Base-by-base conservation (phyloP, 2,329 filamentous ascomycete species). In the Westerdykella sp. region DNA sequence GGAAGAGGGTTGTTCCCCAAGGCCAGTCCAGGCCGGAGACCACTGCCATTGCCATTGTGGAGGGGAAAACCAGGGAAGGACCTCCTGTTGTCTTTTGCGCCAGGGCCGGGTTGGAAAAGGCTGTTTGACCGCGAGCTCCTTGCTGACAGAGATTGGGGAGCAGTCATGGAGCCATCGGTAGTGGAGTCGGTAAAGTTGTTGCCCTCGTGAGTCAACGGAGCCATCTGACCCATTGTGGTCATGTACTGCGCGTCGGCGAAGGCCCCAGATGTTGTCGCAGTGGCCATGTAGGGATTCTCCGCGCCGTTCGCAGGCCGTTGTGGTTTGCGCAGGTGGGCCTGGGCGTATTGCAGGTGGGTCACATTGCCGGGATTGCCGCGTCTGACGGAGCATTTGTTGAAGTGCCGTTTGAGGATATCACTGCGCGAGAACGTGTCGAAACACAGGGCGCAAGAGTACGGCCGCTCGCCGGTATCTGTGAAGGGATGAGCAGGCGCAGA, bases 331-430 rank as follows among this genome's bases (percentile, higher is more conserved):
- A 93, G 77, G 69, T 94, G 87, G 52, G 87, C 85, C 69, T 91
- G 86, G 30, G 89, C 87, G 70, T 96, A 89, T 56, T 90, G 94
- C 69, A 98, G 71, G 73, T 98, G 93, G 63, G 87, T 95, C 50
- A 88, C 88, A 57, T 90, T 90, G 13, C 89, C 95, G 42, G 93
- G 91, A 71, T 97, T 97, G 45, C 93, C 93, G 65, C 93, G 84
- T 60, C 93, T 84, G 53, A 96, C 88, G 32, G 93, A 96, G 73
- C 93, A 98, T 75, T 98, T 98, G 70, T 96, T 90, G 72, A 97
- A 98, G 73, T 98, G 93, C 53, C 93, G 87, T 77, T 98, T 98
- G 60, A 98, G 74, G 54, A 98, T 97, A 66, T 98, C 93, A 76
- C 89, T 95, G 67, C 93, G 84, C 39, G 88, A 95, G 71, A 98